Evolutionary conservation across 331 rosid species (phyloP), one percentile per base, ranked within the genome.

Genomic region (Acacia concinna): DNA sequence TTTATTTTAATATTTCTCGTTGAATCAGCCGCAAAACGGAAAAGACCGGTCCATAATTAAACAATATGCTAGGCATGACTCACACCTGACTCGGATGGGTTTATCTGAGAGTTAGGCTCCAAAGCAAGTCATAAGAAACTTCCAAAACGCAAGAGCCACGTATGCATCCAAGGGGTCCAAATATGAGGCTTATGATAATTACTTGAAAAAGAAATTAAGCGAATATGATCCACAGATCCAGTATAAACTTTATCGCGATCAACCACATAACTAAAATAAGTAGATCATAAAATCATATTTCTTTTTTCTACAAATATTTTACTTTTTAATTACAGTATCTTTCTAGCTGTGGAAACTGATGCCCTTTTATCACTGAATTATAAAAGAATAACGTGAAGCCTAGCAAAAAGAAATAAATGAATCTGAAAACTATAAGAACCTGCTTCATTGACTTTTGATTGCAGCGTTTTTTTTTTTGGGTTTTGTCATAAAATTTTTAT

Each of bases 71-170:
- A 10, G 4, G 40, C 56, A 31, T 70, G 71, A 77, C 30, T 77
- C 82, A 82, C 79, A 8, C 66, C 71, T 71, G 76, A 82, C 71
- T 82, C 69, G 5, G 79, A 71, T 71, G 2, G 11, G 49, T 51
- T 21, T 38, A 70, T 82, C 63, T 13, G 3, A 0, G 13, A 28
- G 49, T 31, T 27, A 62, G 54, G 71, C 52, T 47, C 78, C 78
- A 70, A 62, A 69, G 34, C 14, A 25, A 9, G 12, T 43, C 46
- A 41, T 23, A 25, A 25, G 0, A 21, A 12, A 68, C 28, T 38
- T 20, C 72, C 34, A 68, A 40, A 35, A 7, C 28, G 46, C 17
- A 37, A 21, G 72, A n/a, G 11, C 15, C 32, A 23, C 17, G 31
- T 66, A 21, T 38, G 4, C 43, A 11, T 11, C 62, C 30, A 11